Percentiles rank a stretch among this genome's conserved stretches.
Conservation (phyloP, 2,329 filamentous ascomycete species). For the Pseudogymnoascus sp. region DNA sequence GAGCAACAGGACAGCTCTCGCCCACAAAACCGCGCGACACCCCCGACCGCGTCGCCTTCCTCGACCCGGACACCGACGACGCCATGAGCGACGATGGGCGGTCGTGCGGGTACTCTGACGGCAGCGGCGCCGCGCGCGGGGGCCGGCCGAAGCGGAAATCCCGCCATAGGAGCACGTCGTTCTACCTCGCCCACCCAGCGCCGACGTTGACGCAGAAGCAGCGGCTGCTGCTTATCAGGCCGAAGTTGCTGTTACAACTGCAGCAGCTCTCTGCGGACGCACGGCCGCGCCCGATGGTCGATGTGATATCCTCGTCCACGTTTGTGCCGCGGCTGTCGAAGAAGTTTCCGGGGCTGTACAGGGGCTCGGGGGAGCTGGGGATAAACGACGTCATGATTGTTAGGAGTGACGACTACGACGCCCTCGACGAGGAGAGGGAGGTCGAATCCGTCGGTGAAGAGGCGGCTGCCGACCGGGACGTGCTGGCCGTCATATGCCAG, state of each 20-base stretch:
- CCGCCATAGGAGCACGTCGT: constrained; percentile 51
- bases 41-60: background rate
- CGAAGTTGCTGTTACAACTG: constrained; percentile 62
- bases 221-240: constrained; percentile 50
- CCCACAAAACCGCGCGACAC: constrained; percentile 26
- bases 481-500: constrained; percentile 63
- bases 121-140: constrained; percentile 35
- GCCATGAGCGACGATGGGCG: background rate
- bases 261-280: constrained; percentile 53
- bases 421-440: constrained; percentile 44
- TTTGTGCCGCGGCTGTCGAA: constrained; percentile 51
- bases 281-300: constrained; percentile 59
- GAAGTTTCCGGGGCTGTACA: constrained; percentile 55
- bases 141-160: constrained; percentile 36
- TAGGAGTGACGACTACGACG: constrained; percentile 62
- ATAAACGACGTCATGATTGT: constrained; percentile 64
- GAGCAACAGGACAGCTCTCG: background rate
- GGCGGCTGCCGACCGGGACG: constrained; percentile 39
- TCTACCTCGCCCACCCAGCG: constrained; percentile 59
- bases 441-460: constrained; percentile 37
- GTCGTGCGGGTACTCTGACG: constrained; percentile 26
- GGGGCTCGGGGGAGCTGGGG: constrained; percentile 53
- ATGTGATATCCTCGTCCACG: constrained; percentile 63
- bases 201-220: constrained; percentile 51
- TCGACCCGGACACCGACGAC: background rate